Conservation (phyloP, 345 rosid genomes). For the Rubroshorea leprosula region DNA sequence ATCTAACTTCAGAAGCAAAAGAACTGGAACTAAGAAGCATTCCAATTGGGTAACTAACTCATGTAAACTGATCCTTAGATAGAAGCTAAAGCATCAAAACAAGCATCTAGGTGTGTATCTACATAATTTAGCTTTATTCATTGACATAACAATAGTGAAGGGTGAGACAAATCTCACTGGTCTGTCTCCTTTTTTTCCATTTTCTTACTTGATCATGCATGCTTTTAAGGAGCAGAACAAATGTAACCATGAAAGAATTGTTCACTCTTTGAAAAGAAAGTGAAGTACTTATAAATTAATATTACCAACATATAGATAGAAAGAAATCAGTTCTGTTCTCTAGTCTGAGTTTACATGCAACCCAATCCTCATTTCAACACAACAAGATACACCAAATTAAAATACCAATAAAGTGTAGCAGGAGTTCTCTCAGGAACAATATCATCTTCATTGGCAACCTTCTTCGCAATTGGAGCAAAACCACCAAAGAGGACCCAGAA, state of each 20-base stretch:
- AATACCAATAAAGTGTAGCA: slow-evolving; percentile 71
- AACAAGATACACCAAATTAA: background rate
- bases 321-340: background rate
- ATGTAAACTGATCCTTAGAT: no score
- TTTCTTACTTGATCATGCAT: background rate
- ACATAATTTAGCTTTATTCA: no score
- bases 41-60: no score
- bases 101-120: no score
- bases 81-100: no score
- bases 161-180: no score
- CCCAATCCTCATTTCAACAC: background rate
- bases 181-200: background rate
- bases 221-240: background rate
- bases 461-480: slow-evolving; percentile 92
- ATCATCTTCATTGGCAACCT: slow-evolving; percentile 77
- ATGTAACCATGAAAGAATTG: background rate
- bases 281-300: background rate
- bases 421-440: slow-evolving; percentile 59
- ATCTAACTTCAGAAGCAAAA: background rate
- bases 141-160: no score
- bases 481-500: slow-evolving; percentile 95
- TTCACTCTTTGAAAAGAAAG: background rate
- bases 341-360: background rate
- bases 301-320: slow-evolving; percentile 1
- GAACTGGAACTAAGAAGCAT: no score